Evolutionary conservation across 2,329 filamentous ascomycete genomes (phyloP), one percentile per base, ranked within the genome.

Genomic region (Penicillium corylophilum): DNA sequence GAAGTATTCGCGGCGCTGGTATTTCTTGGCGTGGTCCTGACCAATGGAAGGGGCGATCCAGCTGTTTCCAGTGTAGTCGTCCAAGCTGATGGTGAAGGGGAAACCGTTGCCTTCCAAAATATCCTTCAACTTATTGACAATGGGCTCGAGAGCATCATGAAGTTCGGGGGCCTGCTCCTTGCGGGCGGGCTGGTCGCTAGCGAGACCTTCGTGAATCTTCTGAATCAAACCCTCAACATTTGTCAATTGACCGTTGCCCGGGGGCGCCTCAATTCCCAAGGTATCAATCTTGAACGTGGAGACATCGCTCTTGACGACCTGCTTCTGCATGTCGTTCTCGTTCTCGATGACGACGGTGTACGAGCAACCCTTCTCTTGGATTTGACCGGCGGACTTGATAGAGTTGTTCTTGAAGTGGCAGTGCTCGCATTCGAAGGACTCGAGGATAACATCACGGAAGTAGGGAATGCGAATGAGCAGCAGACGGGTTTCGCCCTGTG

Each of bases 361-460:
- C 69, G 88, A 89, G 18, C 84, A 81, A 48, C 94, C 94, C 65
- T 89, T 89, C 64, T 91, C 87, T 75, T 97, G 94, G 56, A 97
- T 93, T 63, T 91, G 84, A 55, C 91, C 91, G 24, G 94, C 94
- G 8, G 92, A 86, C 70, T 96, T 93, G 63, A 99, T 88, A 65
- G 96, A 93, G 72, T 92, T 92, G 78, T 97, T 96, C 60, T 88
- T 85, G 74, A 93, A 87, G 68, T 85, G 79, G 77, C 94, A 99
- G 74, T 96, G 84, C 5, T 90, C 85, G 79, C 94, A 99, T 60
- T 84, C 83, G 74, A 99, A 99, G 56, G 93, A 97, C 86, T 96
- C 96, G 72, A 99, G 84, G 65, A 99, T 90, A 57, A 99, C 86
- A 73, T 99, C 93, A 76, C 91, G 90, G 79, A 99, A 99, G 80